phyloP scores from a whole-genome alignment of 768 basidiomycete genomes.

The Ephemerocybe angulata region DNA sequence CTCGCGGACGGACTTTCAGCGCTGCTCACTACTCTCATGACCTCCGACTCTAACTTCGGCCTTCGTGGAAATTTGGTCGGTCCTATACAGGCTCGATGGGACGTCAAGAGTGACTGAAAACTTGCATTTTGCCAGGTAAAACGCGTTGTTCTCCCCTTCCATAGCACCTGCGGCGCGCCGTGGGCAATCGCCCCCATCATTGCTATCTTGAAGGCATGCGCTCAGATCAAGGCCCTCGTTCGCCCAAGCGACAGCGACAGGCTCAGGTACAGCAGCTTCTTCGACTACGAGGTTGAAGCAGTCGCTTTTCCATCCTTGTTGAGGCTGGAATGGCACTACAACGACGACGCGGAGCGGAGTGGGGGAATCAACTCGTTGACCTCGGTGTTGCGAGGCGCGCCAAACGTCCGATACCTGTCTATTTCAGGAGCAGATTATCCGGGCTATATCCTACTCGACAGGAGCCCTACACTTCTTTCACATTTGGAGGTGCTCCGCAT shows the following conservation, averaged over 20 bases:
- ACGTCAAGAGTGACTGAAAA: too few species aligned
- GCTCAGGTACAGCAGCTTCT: conserved; percentile 20
- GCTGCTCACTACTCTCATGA: too few species aligned
- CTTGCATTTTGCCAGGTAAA: conserved; percentile 48
- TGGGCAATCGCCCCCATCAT: conserved; percentile 32
- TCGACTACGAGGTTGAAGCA: conserved; percentile 50
- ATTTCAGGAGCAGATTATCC: conserved; percentile 44
- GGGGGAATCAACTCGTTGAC: conserved; percentile 64
- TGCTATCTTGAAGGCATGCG: conserved; percentile 47
- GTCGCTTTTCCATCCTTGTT: conserved; percentile 48
- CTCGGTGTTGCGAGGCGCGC: conserved; percentile 47
- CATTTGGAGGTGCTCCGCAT: conserved; percentile 53
- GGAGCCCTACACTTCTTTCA: conserved; percentile 35
- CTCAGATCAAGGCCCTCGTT: conserved; percentile 51
- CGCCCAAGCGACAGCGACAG: conserved; percentile 35
- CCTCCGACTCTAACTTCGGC: too few species aligned
- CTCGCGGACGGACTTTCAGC: too few species aligned
- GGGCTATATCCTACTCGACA: conserved; percentile 21
- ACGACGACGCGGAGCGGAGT: conserved; percentile 51
- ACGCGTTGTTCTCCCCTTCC: conserved; percentile 58
- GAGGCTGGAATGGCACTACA: conserved; percentile 69
- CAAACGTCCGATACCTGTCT: conserved; percentile 56
- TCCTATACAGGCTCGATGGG: too few species aligned
- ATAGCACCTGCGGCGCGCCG: conserved; percentile 35
- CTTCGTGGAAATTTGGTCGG: too few species aligned